Evolutionary conservation across 2,329 filamentous ascomycete genomes (phyloP).

Genomic region (Cordyceps sp.): DNA sequence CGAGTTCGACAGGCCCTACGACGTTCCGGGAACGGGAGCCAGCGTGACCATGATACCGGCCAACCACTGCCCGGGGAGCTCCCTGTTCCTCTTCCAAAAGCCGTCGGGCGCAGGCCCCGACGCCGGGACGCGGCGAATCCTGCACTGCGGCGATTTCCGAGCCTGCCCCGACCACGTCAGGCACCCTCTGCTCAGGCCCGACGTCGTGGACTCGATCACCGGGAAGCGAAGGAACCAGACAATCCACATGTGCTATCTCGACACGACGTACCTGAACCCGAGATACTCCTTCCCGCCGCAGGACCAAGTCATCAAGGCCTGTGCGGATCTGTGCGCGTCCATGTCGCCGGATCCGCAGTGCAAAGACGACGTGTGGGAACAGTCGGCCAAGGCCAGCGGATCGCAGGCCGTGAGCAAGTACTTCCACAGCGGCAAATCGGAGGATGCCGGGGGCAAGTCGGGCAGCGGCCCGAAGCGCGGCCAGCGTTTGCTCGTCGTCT

Average conservation of each 20-base stretch:
- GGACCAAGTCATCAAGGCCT: slow-evolving; percentile 71
- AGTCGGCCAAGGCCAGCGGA: slow-evolving; percentile 21
- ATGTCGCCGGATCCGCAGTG: slow-evolving; percentile 47
- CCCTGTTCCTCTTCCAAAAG: slow-evolving; percentile 86
- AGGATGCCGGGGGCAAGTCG: slow-evolving; percentile 13
- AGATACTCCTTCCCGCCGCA: slow-evolving; percentile 90
- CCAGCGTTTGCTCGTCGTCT: slow-evolving; percentile 69
- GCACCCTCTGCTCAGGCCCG: slow-evolving; percentile 67
- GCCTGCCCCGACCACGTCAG: slow-evolving; percentile 72
- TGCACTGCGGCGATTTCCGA: slow-evolving; percentile 93
- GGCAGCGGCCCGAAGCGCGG: slow-evolving; percentile 8
- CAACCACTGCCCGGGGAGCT: slow-evolving; percentile 93
- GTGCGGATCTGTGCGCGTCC: slow-evolving; percentile 72
- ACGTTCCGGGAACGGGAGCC: slow-evolving; percentile 69
- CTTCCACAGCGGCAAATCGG: slow-evolving; percentile 22
- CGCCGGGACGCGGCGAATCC: slow-evolving; percentile 57
- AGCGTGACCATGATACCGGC: slow-evolving; percentile 88
- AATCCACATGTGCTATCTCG: slow-evolving; percentile 90
- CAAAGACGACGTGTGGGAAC: slow-evolving; percentile 29
- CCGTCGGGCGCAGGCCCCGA: slow-evolving; percentile 43
- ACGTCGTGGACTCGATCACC: slow-evolving; percentile 51
- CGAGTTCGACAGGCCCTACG: slow-evolving; percentile 65
- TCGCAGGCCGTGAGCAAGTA: slow-evolving; percentile 34
- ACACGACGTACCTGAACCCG: slow-evolving; percentile 92
- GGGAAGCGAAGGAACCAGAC: slow-evolving; percentile 65